These are phyloP conservation scores for Colletotrichum sp. DNA, from an alignment of 2,329 filamentous ascomycete species.

Conservation along the genomic window DNA sequence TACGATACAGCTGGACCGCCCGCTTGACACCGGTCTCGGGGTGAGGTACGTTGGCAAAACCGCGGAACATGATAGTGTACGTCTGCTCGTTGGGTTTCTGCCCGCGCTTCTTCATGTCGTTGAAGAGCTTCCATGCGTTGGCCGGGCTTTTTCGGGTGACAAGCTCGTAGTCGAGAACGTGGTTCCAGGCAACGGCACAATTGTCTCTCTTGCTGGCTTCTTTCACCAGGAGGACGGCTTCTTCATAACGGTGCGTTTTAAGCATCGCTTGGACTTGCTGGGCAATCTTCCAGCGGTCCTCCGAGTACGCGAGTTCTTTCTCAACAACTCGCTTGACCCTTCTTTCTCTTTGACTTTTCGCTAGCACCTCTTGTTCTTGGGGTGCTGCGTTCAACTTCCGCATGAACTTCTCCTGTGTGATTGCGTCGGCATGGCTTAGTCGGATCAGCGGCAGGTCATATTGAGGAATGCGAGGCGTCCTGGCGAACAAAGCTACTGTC, in stretches of 20 bases:
- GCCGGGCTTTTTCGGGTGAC: conserved; percentile 59
- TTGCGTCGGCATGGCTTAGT: conserved; percentile 11
- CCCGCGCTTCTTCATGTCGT: conserved; percentile 97
- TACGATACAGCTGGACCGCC: conserved; percentile 78
- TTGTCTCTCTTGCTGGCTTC: conserved; percentile 69
- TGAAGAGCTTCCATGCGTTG: conserved; percentile 80
- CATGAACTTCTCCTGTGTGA: not conserved
- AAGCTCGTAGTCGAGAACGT: conserved; percentile 76
- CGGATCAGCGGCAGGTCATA: not conserved
- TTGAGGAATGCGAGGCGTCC: not conserved
- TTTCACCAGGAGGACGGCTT: conserved; percentile 72
- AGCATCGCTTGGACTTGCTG: conserved; percentile 69
- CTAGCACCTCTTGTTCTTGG: not conserved
- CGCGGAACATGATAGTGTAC: conserved; percentile 82
- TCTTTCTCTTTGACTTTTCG: conserved; percentile 25
- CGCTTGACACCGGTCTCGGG: conserved; percentile 66
- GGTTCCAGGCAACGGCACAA: conserved; percentile 85
- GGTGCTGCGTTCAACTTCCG: not conserved
- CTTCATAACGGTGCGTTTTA: conserved; percentile 61
- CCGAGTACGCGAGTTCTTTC: conserved; percentile 66
- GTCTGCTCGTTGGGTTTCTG: conserved; percentile 83
- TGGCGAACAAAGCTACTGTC: not conserved
- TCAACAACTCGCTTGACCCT: conserved; percentile 44
- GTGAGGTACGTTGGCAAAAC: conserved; percentile 68
- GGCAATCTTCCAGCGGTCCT: conserved; percentile 76